Evolutionary conservation across 1,284 basidiomycete genomes (phyloP).

Genomic region (Ustilago trichophora): DNA sequence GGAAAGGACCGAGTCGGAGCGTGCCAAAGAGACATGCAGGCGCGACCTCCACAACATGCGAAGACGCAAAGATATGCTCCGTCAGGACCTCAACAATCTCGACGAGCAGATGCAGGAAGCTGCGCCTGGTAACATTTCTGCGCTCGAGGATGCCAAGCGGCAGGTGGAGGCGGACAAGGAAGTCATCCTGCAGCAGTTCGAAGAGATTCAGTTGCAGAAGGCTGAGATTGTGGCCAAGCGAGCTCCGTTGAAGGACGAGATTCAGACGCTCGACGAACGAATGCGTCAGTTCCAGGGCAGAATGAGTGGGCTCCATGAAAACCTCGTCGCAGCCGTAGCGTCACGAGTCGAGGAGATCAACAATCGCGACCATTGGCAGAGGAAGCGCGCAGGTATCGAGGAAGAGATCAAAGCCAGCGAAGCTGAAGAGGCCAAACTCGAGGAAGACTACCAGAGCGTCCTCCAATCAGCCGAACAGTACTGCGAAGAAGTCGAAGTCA

Average conservation of each 20-base stretch:
- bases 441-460: slow-evolving; percentile 67
- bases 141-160: slow-evolving; percentile 71
- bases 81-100: slow-evolving; percentile 67
- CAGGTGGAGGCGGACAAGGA: slow-evolving; percentile 51
- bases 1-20: slow-evolving; percentile 23
- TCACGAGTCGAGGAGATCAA: slow-evolving; percentile 61
- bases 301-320: slow-evolving; percentile 38
- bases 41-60: slow-evolving; percentile 27
- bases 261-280: slow-evolving; percentile 28
- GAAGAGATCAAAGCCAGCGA: slow-evolving; percentile 64
- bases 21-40: slow-evolving; percentile 7
- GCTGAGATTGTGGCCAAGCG: slow-evolving; percentile 62
- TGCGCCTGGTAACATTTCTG: slow-evolving; percentile 76
- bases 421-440: slow-evolving; percentile 70
- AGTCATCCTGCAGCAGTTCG: slow-evolving; percentile 46
- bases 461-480: slow-evolving; percentile 73
- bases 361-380: slow-evolving; percentile 47
- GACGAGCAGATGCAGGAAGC: slow-evolving; percentile 77
- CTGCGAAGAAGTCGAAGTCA: slow-evolving; percentile 72
- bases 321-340: slow-evolving; percentile 47
- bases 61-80: slow-evolving; percentile 27
- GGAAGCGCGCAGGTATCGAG: slow-evolving; percentile 38
- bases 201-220: slow-evolving; percentile 45
- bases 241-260: slow-evolving; percentile 62
- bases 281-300: slow-evolving; percentile 9